Conservation (phyloP, 2,329 filamentous ascomycete species). For the Hymenoscyphus occultus region DNA sequence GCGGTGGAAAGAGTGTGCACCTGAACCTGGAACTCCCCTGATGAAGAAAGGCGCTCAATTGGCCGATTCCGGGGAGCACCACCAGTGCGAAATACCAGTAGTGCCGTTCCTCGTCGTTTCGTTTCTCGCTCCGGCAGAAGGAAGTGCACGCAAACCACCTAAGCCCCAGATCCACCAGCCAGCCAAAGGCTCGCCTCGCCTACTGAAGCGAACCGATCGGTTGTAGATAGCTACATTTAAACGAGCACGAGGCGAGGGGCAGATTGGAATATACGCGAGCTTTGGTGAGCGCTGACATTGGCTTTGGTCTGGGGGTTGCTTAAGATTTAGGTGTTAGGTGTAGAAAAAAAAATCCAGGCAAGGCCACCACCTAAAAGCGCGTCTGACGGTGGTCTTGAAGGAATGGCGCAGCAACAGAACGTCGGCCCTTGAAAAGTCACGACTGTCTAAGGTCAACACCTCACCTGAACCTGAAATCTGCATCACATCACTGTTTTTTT, state of each 20-base stretch:
- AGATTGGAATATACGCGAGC: not conserved
- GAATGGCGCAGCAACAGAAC: conserved; percentile 6
- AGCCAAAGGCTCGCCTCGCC: too few species aligned
- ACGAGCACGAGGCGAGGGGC: too few species aligned
- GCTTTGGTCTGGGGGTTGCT: not conserved
- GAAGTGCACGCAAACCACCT: not conserved
- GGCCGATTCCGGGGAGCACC: not conserved
- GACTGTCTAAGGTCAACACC: not conserved
- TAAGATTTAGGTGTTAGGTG: not conserved
- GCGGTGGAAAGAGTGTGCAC: not conserved
- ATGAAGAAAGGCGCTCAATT: not conserved
- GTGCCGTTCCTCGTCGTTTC: not conserved
- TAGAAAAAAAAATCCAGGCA: not conserved
- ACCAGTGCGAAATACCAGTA: not conserved
- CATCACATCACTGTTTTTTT: not conserved
- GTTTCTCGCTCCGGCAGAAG: not conserved
- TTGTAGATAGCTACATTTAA: too few species aligned
- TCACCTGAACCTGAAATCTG: not conserved
- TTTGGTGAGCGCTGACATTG: not conserved
- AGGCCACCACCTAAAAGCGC: not conserved
- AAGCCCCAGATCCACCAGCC: not conserved
- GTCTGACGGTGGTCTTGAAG: not conserved
- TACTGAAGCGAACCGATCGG: too few species aligned
- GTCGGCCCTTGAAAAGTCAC: not conserved
- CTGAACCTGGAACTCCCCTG: not conserved